A percentile compares a stretch with the other conserved stretches of the same genome.
Conservation (phyloP, 1,139 yeast genomes). For the Komagataea norvegica region DNA sequence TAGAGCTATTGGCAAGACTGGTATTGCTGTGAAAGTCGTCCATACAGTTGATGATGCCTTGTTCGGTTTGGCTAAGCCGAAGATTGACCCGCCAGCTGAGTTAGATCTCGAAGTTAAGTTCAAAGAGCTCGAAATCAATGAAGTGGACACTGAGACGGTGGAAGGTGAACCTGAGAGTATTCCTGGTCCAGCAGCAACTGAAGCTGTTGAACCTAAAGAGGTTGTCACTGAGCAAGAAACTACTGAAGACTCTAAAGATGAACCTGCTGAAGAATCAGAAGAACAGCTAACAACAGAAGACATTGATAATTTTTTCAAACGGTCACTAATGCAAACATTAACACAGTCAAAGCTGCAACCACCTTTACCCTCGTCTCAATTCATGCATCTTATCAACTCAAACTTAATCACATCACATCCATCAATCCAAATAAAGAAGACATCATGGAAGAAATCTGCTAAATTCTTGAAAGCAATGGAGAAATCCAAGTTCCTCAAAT, state of each 20-base stretch:
- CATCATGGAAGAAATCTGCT: conserved; percentile 86
- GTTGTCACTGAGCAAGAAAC: conserved; percentile 2
- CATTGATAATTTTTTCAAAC: conserved; percentile 69
- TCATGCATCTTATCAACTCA: conserved; percentile 63
- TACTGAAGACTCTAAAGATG: conserved; percentile 6
- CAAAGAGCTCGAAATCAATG: conserved; percentile 19
- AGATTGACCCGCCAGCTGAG: conserved; percentile 39
- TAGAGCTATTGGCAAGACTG: conserved; percentile 49
- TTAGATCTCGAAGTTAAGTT: conserved; percentile 30
- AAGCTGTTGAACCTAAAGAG: background rate
- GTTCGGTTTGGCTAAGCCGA: conserved; percentile 40
- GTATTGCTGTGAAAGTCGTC: conserved; percentile 60
- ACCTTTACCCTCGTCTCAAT: conserved; percentile 67
- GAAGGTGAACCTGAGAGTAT: conserved; percentile 12
- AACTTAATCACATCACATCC: conserved; percentile 60
- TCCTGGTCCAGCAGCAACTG: background rate
- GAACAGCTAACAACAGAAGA: conserved; percentile 54
- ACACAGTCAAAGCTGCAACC: conserved; percentile 50
- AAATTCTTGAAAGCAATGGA: conserved; percentile 85
- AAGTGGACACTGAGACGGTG: conserved; percentile 16
- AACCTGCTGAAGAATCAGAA: conserved; percentile 9
- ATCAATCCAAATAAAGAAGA: conserved; percentile 67
- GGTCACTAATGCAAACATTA: conserved; percentile 66
- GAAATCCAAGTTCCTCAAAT: conserved; percentile 56
- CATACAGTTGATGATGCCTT: conserved; percentile 56